phyloP scores from a whole-genome alignment of 139 green algal genomes.

The Closterium sp. region DNA sequence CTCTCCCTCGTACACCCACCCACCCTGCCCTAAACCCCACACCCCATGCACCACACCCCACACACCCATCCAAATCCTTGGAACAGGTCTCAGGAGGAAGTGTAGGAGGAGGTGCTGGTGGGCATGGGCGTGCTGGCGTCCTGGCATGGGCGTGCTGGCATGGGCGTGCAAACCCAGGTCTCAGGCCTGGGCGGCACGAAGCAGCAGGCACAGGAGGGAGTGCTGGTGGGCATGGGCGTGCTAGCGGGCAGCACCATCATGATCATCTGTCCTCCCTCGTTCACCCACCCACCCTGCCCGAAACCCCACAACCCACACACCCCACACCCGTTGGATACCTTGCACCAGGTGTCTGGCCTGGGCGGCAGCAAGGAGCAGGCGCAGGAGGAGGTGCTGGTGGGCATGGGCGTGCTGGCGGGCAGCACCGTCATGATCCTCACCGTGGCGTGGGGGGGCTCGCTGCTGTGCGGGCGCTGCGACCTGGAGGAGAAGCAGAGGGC shows the following conservation, averaged over 20 bases:
- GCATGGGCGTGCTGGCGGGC: conserved; percentile 64
- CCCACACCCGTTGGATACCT: too few relatives aligned
- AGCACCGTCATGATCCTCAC: conserved; percentile 67
- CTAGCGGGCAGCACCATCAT: neutral
- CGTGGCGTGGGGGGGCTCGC: conserved; percentile 58
- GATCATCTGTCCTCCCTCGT: neutral
- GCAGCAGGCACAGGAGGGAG: neutral
- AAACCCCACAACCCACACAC: too few relatives aligned
- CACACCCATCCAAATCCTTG: neutral
- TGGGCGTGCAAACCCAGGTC: too few relatives aligned
- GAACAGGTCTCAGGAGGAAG: conserved; percentile 49
- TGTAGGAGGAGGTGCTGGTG: conserved; percentile 53
- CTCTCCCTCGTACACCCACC: too few relatives aligned
- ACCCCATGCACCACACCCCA: neutral
- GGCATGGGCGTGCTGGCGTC: conserved; percentile 63
- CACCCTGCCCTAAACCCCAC: neutral
- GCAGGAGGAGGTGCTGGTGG: conserved; percentile 54
- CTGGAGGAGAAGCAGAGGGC: conserved; percentile 32
- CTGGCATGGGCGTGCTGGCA: too few relatives aligned
- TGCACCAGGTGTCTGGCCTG: conserved; percentile 59
- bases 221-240: too few relatives aligned
- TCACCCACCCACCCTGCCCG: neutral
- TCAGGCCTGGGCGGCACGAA: neutral
- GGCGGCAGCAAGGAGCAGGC: conserved; percentile 1
- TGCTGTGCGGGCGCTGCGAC: conserved; percentile 61